Conservation (phyloP, 495 filamentous ascomycete genomes). For the Lentithecium fluviatile region DNA sequence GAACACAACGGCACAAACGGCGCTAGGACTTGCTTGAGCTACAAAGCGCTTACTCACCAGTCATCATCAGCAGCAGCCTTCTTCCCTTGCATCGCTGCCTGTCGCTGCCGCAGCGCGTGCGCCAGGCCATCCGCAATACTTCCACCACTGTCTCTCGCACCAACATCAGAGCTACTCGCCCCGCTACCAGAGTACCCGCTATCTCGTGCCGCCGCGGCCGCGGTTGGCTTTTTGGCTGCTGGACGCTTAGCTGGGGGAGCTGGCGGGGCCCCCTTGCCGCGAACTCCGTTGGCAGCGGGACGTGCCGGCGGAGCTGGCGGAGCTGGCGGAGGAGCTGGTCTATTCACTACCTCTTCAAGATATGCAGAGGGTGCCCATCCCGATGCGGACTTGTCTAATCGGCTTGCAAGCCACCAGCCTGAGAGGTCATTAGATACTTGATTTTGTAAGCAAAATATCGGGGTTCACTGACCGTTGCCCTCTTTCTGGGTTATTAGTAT, state of each 20-base stretch:
- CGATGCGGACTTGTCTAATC: conserved; percentile 58
- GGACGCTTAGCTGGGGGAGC: conserved; percentile 89
- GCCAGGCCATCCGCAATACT: conserved; percentile 83
- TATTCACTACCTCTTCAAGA: conserved; percentile 68
- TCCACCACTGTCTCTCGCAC: conserved; percentile 51
- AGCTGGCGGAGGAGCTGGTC: conserved; percentile 40
- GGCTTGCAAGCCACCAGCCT: conserved; percentile 96
- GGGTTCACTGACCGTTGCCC: conserved; percentile 69
- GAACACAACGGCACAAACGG: not conserved
- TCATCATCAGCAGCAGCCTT: conserved; percentile 70
- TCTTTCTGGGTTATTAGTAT: conserved; percentile 87
- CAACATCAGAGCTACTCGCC: conserved; percentile 60
- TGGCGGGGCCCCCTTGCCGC: conserved; percentile 72
- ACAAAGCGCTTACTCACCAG: conserved; percentile 45
- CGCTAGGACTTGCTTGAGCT: not conserved
- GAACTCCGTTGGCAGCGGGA: conserved; percentile 47
- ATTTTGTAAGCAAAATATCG: not conserved
- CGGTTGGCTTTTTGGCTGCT: conserved; percentile 61
- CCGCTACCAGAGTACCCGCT: conserved; percentile 54
- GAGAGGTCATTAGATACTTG: conserved; percentile 7
- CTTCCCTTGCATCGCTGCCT: conserved; percentile 63
- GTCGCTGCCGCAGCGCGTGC: conserved; percentile 72
- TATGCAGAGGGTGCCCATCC: conserved; percentile 95
- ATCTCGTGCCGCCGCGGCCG: conserved; percentile 57
- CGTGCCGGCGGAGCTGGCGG: conserved; percentile 45